These are phyloP conservation scores for Aechmea fasciata DNA, from an alignment of 176 grass and related monocot genomes.

Conservation along the genomic window DNA sequence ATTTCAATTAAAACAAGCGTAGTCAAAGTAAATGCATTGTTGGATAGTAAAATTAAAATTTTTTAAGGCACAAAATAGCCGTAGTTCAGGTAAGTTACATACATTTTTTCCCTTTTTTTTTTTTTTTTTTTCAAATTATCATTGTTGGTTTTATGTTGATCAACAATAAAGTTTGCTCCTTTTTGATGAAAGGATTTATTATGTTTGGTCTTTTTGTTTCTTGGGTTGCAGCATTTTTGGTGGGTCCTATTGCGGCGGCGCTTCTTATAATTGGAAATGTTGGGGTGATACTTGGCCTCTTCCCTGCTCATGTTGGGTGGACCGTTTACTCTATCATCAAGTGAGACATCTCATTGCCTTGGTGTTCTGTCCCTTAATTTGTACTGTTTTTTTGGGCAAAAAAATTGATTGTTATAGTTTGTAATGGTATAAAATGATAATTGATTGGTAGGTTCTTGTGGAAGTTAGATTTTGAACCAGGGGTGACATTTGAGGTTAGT, in stretches of 20 bases:
- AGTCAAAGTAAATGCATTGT: too few relatives aligned
- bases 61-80: too few relatives aligned
- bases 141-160: neutral
- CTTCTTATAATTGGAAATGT: conserved; percentile 68
- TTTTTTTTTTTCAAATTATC: neutral
- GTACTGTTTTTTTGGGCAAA: neutral
- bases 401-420: neutral
- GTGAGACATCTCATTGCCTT: conserved; percentile 28
- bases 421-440: neutral
- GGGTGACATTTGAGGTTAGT: too few relatives aligned
- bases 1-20: too few relatives aligned
- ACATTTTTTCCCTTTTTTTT: neutral
- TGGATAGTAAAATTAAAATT: too few relatives aligned
- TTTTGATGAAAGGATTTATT: conserved; percentile 7
- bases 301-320: conserved; percentile 85
- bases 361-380: neutral
- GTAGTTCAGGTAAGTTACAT: too few relatives aligned
- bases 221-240: conserved; percentile 47
- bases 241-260: conserved; percentile 66
- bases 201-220: neutral
- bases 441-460: neutral
- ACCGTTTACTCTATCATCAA: conserved; percentile 67
- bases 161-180: neutral
- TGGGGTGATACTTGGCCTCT: conserved; percentile 63
- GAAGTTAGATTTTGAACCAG: neutral